A percentile compares a stretch with the other conserved stretches of the same genome.
Conservation (phyloP, 169 alveolate genomes). For the Cryptosporidium ubiquitum region DNA sequence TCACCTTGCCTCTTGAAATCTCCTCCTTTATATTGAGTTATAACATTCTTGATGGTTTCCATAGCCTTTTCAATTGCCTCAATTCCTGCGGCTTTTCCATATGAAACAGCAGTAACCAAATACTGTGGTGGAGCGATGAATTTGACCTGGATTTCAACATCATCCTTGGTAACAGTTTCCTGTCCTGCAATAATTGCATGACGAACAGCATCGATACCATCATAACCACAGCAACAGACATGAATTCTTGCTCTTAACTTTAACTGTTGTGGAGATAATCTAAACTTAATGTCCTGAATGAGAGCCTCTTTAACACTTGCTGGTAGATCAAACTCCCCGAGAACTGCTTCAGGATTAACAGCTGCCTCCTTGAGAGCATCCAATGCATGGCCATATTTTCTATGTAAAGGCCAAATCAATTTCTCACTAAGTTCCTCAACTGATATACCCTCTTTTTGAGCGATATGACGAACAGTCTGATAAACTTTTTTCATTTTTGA, state of each 20-base stretch:
- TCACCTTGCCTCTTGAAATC: conserved; percentile 89
- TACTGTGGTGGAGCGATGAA: conserved; percentile 93
- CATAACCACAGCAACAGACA: conserved; percentile 94
- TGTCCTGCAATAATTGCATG: conserved; percentile 89
- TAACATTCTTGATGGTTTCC: conserved; percentile 85
- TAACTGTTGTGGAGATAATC: conserved; percentile 92
- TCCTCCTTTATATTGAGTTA: conserved; percentile 88
- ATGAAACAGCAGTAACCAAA: conserved; percentile 89
- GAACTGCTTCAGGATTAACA: conserved; percentile 89
- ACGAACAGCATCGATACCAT: conserved; percentile 97
- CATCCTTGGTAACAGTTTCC: conserved; percentile 73
- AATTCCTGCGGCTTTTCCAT: conserved; percentile 90
- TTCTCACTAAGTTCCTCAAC: conserved; percentile 91
- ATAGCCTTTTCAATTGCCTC: conserved; percentile 83
- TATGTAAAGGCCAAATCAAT: conserved; percentile 96
- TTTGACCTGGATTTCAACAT: conserved; percentile 83
- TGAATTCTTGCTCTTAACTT: conserved; percentile 92
- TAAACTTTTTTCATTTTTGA: conserved; percentile 94
- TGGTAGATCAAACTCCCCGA: conserved; percentile 88
- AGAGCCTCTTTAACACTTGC: conserved; percentile 88
- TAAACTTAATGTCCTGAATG: conserved; percentile 85
- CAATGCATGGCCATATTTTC: conserved; percentile 92
- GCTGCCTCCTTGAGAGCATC: conserved; percentile 96
- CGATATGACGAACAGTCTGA: conserved; percentile 93
- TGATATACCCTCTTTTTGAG: conserved; percentile 87